Percentiles rank a stretch among this genome's conserved stretches.
These are phyloP conservation scores for Teunomyces aglyptinius DNA, from an alignment of 805 yeast species.

Conservation along the genomic window DNA sequence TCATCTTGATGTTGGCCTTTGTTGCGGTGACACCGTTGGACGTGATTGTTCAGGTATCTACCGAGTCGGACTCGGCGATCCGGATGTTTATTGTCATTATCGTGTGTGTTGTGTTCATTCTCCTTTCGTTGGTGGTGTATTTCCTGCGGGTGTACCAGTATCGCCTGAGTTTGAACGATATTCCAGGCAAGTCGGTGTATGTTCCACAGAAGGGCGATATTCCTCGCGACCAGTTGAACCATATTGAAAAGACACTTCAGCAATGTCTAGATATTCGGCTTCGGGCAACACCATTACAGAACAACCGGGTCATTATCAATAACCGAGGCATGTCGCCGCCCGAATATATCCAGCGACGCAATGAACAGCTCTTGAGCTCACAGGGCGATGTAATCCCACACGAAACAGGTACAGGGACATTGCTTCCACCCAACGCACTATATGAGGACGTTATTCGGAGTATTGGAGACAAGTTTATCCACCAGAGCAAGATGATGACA, in stretches of 20 bases:
- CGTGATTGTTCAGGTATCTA: constrained; percentile 59
- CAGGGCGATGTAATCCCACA: constrained; percentile 15
- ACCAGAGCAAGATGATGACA: constrained; percentile 40
- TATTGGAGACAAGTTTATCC: constrained; percentile 56
- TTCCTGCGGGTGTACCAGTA: constrained; percentile 58
- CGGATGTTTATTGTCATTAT: constrained; percentile 79
- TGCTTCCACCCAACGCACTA: constrained; percentile 27
- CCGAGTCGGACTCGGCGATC: constrained; percentile 59
- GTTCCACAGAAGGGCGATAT: constrained; percentile 63
- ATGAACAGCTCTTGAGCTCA: constrained; percentile 13
- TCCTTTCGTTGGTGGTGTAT: constrained; percentile 50
- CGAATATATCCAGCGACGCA: constrained; percentile 34
- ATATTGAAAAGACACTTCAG: constrained; percentile 24
- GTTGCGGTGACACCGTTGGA: constrained; percentile 77
- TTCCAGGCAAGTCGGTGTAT: constrained; percentile 64
- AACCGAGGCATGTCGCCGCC: constrained; percentile 45
- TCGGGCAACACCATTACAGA: constrained; percentile 37
- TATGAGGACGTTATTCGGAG: constrained; percentile 61
- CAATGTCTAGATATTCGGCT: constrained; percentile 29
- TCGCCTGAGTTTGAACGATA: constrained; percentile 62
- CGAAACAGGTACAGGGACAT: constrained; percentile 17
- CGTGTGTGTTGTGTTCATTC: constrained; percentile 60
- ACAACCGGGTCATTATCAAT: constrained; percentile 27
- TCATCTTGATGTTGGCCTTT: constrained; percentile 47
- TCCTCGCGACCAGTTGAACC: constrained; percentile 24